Evolutionary conservation across 192 early-diverging fungal species (phyloP).

Genomic region (Rhizophagus sp.): DNA sequence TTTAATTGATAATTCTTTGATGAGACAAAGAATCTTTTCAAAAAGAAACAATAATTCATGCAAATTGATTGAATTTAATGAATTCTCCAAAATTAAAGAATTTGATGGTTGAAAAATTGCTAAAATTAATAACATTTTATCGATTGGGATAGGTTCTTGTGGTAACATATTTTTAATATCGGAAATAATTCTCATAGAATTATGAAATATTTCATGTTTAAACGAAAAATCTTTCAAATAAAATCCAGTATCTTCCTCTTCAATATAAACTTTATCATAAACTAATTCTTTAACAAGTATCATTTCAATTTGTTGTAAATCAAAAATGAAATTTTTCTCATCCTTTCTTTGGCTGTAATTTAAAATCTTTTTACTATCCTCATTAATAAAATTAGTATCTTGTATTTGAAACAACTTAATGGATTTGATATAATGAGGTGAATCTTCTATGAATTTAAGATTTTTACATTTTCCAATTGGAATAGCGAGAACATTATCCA

Average conservation of each 20-base stretch:
- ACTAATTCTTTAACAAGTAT: slow-evolving; percentile 20
- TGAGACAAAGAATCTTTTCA: neutral
- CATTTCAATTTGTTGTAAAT: slow-evolving; percentile 24
- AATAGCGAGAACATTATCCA: neutral
- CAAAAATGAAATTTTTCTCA: neutral
- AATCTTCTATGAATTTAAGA: too few relatives aligned
- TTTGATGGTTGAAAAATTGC: neutral
- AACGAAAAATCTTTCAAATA: slow-evolving; percentile 15
- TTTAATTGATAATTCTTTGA: neutral
- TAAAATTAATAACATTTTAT: neutral
- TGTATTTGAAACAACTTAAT: neutral
- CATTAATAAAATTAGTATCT: slow-evolving; percentile 17
- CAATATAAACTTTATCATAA: slow-evolving; percentile 6
- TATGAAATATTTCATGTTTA: slow-evolving; percentile 27
- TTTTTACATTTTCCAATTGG: too few relatives aligned
- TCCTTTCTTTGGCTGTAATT: slow-evolving; percentile 12
- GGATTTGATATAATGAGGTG: neutral
- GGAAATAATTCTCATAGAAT: neutral
- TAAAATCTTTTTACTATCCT: neutral
- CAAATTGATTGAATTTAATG: neutral
- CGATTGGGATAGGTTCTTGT: slow-evolving; percentile 25
- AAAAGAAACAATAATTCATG: slow-evolving; percentile 11
- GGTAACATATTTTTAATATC: slow-evolving; percentile 7
- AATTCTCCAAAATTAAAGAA: neutral
- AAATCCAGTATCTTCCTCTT: neutral